Base-by-base conservation (phyloP, 2,329 filamentous ascomycete species). In the Teratosphaeria gauchensis region DNA sequence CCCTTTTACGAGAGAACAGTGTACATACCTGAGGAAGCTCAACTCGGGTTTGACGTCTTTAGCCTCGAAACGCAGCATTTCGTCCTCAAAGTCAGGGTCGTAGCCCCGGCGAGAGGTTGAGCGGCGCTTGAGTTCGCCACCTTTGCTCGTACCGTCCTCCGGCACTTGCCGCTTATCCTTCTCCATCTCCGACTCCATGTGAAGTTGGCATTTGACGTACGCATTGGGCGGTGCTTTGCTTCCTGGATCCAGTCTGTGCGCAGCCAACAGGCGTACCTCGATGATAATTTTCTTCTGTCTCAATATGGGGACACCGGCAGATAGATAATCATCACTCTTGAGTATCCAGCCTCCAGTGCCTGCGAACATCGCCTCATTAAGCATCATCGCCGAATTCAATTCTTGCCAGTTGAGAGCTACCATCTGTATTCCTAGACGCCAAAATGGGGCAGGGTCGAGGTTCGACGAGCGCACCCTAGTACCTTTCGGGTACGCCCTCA, bases 351-450 rank as follows among this genome's bases (percentile, higher is more conserved):
- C 92, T 51, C 83, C 77, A 55, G 89, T 87, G 9, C 85, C 88
- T 1, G 84, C 82, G 73, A 96, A 96, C 90, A 95, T 94, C 65
- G 84, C 92, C 69, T 94, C 86, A 69, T 96, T 96, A 14, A 96
- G 81, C 92, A 96, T 96, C 86, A 95, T 95, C 33, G 90, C 91
- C 65, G 90, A 87, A 68, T 96, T 91, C 73, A 88, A 86, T 61
- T 86, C 87, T 73, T 97, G 92, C 90, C 92, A 97, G 75, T 96
- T 96, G 61, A 97, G 78, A 0, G 92, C 92, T 1, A 95, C 65
- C 65, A 96, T 87, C 73, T 96, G 92, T 2, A 95, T 87, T 14
- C 92, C 92, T 63, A 89, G 86, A 33, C 90, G 82, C 92, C 92
- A 96, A 73, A 92, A 94, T 3, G 87, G 80, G 0, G 85, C 83